Percentiles rank a stretch among this genome's conserved stretches.
phyloP scores from a whole-genome alignment of 371 early-diverging fungal genomes.

The Mucor lusitanicus region DNA sequence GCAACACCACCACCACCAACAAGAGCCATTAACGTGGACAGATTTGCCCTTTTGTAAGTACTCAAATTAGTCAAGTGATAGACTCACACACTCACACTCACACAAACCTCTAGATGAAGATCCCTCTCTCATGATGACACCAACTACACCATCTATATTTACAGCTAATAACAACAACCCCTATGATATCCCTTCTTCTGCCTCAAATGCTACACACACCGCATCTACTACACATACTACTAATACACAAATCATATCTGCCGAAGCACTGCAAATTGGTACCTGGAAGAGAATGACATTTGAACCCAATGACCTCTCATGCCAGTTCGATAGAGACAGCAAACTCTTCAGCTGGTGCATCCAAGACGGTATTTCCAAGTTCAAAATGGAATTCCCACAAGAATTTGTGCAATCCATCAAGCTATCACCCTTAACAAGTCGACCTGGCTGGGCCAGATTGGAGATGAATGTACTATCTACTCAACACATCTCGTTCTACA shows the following conservation, averaged over 20 bases:
- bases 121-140: conserved; percentile 5
- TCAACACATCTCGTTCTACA: conserved; percentile 57
- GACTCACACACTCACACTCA: neutral
- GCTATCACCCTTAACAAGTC: conserved; percentile 32
- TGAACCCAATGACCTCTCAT: conserved; percentile 56
- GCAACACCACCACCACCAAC: conserved; percentile 4
- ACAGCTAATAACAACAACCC: neutral
- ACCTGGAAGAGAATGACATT: conserved; percentile 76
- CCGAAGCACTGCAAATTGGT: conserved; percentile 69
- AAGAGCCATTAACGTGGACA: conserved; percentile 4
- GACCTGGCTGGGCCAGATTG: conserved; percentile 42
- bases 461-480: conserved; percentile 24
- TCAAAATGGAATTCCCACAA: conserved; percentile 73
- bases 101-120: neutral
- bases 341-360: conserved; percentile 68
- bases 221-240: neutral
- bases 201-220: neutral
- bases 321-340: conserved; percentile 57
- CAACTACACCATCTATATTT: conserved; percentile 10
- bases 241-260: conserved; percentile 1
- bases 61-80: neutral
- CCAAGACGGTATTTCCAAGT: conserved; percentile 63
- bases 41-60: conserved; percentile 24
- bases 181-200: neutral
- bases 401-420: conserved; percentile 54